Conservation (phyloP, 129 eudicot genomes). For the Heracleum sosnowskyi region DNA sequence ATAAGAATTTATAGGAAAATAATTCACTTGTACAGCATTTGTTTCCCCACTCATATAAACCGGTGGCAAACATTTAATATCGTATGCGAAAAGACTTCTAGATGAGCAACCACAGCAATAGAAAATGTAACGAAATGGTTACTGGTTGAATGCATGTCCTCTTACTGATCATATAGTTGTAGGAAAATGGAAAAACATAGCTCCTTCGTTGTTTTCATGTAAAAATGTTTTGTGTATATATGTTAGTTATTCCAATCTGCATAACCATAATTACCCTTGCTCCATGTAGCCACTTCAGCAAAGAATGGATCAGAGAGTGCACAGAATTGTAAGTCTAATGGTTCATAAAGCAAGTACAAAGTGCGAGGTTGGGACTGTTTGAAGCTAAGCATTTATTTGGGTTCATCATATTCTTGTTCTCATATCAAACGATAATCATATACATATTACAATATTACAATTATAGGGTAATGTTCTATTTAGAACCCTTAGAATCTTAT, state of each 20-base stretch:
- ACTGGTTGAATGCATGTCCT: not conserved
- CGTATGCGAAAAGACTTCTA: not conserved
- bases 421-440: not conserved
- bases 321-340: not conserved
- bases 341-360: not conserved
- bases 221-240: no score
- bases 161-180: not conserved
- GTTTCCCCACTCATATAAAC: no score
- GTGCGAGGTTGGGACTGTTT: not conserved
- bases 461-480: no score
- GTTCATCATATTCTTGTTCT: not conserved
- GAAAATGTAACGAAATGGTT: not conserved
- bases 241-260: no score
- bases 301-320: not conserved
- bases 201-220: not conserved
- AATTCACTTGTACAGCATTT: not conserved
- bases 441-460: not conserved
- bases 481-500: no score
- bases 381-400: not conserved
- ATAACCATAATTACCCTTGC: no score
- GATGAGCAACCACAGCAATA: not conserved
- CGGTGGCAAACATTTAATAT: not conserved
- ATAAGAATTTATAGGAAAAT: not conserved
- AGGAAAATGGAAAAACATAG: not conserved
- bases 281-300: not conserved